Evolutionary conservation across 2,329 filamentous ascomycete genomes (phyloP).

Genomic region (Colletotrichum sp.): DNA sequence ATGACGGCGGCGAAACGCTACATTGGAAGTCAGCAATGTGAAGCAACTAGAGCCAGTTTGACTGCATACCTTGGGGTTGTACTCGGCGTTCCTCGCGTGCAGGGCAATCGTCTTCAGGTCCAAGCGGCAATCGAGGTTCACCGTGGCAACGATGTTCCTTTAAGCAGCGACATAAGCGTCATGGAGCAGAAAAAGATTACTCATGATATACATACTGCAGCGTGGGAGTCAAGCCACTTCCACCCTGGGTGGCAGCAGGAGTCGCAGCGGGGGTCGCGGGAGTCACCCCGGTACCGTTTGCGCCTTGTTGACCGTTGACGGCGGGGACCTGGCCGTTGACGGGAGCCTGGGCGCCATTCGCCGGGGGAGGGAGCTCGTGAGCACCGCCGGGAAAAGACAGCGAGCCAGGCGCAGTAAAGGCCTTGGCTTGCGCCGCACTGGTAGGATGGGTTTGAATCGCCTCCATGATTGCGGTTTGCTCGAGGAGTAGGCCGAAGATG

Average conservation of each 20-base stretch:
- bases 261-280: conserved; percentile 91
- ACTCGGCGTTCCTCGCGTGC: conserved; percentile 97
- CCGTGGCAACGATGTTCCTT: conserved; percentile 99
- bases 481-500: not conserved
- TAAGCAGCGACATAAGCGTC: conserved; percentile 56
- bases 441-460: conserved; percentile 89
- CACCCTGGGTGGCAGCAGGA: conserved; percentile 79
- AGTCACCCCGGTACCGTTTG: conserved; percentile 79
- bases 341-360: conserved; percentile 64
- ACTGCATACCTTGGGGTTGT: conserved; percentile 86
- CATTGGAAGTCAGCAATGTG: conserved; percentile 32
- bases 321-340: conserved; percentile 48
- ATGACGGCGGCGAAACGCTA: conserved; percentile 98
- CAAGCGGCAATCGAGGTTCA: conserved; percentile 96
- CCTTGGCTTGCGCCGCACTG: conserved; percentile 91
- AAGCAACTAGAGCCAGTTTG: not conserved
- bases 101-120: conserved; percentile 99
- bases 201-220: conserved; percentile 85
- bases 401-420: conserved; percentile 90
- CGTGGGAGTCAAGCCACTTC: conserved; percentile 89
- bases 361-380: conserved; percentile 79
- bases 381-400: conserved; percentile 89
- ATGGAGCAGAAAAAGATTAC: conserved; percentile 36
- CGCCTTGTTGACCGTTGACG: conserved; percentile 58
- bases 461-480: conserved; percentile 68